These are phyloP conservation scores for Cenchrus americanus DNA, from an alignment of 176 grass and related monocot genomes.

Conservation along the genomic window DNA sequence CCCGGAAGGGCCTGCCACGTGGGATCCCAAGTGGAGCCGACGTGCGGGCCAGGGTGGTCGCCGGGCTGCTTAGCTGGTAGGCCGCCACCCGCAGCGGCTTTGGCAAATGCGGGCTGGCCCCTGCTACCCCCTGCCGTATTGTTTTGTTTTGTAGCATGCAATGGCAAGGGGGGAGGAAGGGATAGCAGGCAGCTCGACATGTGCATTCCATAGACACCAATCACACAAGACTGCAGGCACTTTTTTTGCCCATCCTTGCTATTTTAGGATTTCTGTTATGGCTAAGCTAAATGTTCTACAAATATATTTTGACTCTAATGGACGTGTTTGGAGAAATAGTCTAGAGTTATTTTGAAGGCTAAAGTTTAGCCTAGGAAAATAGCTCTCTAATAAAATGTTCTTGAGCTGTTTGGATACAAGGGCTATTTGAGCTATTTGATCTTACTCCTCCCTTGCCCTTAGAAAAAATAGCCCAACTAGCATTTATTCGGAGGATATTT, in stretches of 20 bases:
- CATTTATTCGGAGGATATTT: too few relatives aligned
- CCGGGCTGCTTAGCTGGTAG: constrained; percentile 3
- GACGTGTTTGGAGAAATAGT: too few relatives aligned
- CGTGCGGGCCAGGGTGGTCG: constrained; percentile 9
- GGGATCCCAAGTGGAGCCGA: constrained; percentile 36
- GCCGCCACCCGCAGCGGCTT: not conserved
- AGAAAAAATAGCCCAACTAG: too few relatives aligned
- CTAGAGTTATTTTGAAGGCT: too few relatives aligned
- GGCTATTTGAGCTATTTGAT: too few relatives aligned
- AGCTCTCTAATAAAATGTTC: too few relatives aligned
- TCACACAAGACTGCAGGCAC: not conserved
- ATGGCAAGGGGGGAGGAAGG: not conserved
- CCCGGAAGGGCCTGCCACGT: constrained; percentile 20
- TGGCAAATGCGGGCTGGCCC: not conserved
- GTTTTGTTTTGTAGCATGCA: constrained; percentile 31
- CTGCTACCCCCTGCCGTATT: not conserved
- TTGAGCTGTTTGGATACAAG: too few relatives aligned
- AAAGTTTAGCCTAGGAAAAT: too few relatives aligned
- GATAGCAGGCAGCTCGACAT: not conserved
- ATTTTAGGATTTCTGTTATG: not conserved
- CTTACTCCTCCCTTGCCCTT: too few relatives aligned
- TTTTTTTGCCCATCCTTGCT: not conserved
- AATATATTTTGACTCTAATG: not conserved
- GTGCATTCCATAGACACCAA: constrained; percentile 1
- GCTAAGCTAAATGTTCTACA: not conserved